Evolutionary conservation across 306 rosid genomes (phyloP).

Genomic region (Corylus heterophylla): DNA sequence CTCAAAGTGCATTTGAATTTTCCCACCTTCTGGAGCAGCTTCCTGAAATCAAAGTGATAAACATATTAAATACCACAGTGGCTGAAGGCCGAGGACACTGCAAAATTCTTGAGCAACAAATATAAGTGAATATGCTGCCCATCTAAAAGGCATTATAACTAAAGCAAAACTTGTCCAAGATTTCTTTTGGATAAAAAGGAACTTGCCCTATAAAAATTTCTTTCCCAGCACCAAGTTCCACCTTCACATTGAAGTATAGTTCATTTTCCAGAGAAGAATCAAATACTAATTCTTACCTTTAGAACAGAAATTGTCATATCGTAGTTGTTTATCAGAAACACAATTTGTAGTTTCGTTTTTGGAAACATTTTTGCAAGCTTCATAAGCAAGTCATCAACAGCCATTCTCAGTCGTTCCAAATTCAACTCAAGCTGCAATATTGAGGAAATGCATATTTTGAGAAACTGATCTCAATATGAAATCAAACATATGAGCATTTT

Average conservation of each 20-base stretch:
- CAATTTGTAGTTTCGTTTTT: conserved; percentile 72
- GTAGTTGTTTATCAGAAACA: conserved; percentile 93
- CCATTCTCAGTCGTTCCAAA: conserved; percentile 93
- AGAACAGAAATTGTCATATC: conserved; percentile 93
- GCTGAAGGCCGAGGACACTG: conserved; percentile 14
- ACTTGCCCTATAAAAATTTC: background rate
- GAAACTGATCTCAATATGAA: conserved; percentile 18
- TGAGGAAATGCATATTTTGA: conserved; percentile 11
- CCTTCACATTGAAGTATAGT: conserved; percentile 2
- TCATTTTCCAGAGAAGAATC: conserved; percentile 24
- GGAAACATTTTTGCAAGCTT: conserved; percentile 90
- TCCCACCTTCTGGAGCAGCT: conserved; percentile 91
- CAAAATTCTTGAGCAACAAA: conserved; percentile 2
- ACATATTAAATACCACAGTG: conserved; percentile 18
- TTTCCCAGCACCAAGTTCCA: background rate
- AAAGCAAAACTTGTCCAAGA: conserved; percentile 10
- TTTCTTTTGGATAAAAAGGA: conserved; percentile 9
- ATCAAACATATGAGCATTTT: background rate
- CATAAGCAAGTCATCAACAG: conserved; percentile 87
- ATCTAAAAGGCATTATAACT: background rate
- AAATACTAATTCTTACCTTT: conserved; percentile 59
- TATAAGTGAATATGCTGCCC: conserved; percentile 4
- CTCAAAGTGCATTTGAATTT: conserved; percentile 92
- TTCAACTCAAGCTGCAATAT: conserved; percentile 80
- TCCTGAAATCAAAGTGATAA: conserved; percentile 55